These are phyloP conservation scores for Linnemannia zychae DNA, from an alignment of 192 early-diverging fungal species.

Conservation along the genomic window DNA sequence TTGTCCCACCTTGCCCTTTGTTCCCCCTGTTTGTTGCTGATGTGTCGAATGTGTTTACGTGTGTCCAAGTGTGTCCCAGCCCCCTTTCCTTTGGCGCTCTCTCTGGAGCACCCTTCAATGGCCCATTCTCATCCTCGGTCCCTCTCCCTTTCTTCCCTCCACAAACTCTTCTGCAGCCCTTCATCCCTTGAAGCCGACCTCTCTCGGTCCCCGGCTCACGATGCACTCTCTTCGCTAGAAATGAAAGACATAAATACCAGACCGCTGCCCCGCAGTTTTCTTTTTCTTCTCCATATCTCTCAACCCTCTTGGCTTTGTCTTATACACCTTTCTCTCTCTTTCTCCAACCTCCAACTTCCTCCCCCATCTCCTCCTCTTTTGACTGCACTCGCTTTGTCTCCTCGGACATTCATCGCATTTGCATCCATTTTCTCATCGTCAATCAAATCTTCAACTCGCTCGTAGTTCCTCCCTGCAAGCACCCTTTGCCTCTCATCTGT, in stretches of 20 bases:
- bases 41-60: neutral
- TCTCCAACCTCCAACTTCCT: slow-evolving; percentile 11
- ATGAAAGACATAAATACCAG: slow-evolving; percentile 33
- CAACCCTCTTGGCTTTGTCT: slow-evolving; percentile 3
- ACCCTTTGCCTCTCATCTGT: neutral
- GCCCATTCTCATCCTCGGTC: neutral
- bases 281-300: slow-evolving; percentile 20
- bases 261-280: neutral
- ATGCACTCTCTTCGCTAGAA: neutral
- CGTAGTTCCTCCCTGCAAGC: slow-evolving; percentile 27
- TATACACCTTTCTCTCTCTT: neutral
- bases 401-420: neutral
- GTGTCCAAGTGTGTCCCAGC: neutral
- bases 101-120: neutral
- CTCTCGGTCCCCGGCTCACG: neutral
- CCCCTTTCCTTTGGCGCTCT: neutral
- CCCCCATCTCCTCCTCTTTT: slow-evolving; percentile 3
- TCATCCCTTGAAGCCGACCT: neutral
- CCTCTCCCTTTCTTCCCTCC: neutral
- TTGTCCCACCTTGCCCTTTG: neutral
- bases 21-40: neutral
- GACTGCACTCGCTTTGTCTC: neutral
- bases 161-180: neutral
- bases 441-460: neutral
- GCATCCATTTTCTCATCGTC: neutral